phyloP scores from a whole-genome alignment of 2,329 filamentous ascomycete genomes.

The Xylaria digitata region DNA sequence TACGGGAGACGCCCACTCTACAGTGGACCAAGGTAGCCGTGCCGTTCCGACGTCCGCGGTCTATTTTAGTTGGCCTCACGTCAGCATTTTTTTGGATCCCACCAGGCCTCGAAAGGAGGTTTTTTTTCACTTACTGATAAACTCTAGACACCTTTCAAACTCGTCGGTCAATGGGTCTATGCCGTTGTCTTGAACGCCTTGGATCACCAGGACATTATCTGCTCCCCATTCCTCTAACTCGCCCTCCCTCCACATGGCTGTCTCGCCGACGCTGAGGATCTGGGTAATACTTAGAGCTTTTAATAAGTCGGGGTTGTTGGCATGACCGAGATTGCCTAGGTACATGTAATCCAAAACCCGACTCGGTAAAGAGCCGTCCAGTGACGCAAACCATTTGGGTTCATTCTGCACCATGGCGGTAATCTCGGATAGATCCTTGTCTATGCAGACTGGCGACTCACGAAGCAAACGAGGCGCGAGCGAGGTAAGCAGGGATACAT shows the following conservation, averaged over 20 bases:
- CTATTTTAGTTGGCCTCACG: conserved; percentile 58
- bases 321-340: conserved; percentile 90
- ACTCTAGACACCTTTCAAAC: conserved; percentile 86
- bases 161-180: conserved; percentile 91
- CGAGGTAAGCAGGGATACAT: conserved; percentile 82
- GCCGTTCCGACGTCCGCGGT: conserved; percentile 78
- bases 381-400: conserved; percentile 82
- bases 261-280: conserved; percentile 92
- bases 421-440: conserved; percentile 64
- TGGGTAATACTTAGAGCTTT: conserved; percentile 83
- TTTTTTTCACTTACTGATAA: conserved; percentile 77
- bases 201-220: conserved; percentile 83
- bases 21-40: conserved; percentile 95
- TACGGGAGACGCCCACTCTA: conserved; percentile 93
- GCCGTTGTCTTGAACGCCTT: conserved; percentile 94
- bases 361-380: conserved; percentile 92
- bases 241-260: conserved; percentile 80
- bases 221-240: conserved; percentile 77
- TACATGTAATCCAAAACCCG: conserved; percentile 95
- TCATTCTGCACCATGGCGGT: conserved; percentile 66
- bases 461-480: conserved; percentile 80
- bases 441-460: conserved; percentile 69
- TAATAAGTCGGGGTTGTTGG: conserved; percentile 90
- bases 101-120: background rate
- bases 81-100: conserved; percentile 16